Conservation (phyloP, 2,329 filamentous ascomycete species). For the Penicillium rolfsii region DNA sequence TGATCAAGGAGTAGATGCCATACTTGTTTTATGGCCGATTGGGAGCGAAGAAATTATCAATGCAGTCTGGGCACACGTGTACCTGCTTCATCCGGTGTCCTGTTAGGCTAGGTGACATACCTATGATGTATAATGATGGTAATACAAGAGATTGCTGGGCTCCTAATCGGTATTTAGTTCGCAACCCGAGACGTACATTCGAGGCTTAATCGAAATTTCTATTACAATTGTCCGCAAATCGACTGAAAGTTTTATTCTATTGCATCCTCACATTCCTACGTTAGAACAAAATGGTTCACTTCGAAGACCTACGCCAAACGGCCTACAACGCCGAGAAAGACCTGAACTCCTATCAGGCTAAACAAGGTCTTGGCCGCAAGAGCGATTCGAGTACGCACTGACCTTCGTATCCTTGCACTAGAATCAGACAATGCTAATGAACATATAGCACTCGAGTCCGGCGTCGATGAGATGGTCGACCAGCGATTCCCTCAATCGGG, state of each 20-base stretch:
- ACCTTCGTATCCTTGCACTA: neutral
- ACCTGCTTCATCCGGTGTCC: neutral
- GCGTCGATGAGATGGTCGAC: conserved; percentile 45
- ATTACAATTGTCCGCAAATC: neutral
- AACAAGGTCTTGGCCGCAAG: conserved; percentile 43
- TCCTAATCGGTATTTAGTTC: neutral
- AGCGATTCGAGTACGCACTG: conserved; percentile 43
- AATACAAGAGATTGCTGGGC: conserved; percentile 12
- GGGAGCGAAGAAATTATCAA: neutral
- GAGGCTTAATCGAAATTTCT: neutral
- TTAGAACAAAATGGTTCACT: conserved; percentile 15
- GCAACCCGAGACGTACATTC: neutral
- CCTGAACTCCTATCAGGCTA: conserved; percentile 46
- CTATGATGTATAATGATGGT: conserved; percentile 44
- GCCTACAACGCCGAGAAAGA: conserved; percentile 42
- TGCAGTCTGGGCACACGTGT: neutral
- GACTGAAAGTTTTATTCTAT: neutral
- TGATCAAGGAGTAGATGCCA: conserved; percentile 8
- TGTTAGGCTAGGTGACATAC: conserved; percentile 32
- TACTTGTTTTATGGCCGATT: conserved; percentile 13
- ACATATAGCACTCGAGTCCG: conserved; percentile 43
- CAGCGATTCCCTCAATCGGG: conserved; percentile 42
- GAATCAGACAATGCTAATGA: conserved; percentile 7
- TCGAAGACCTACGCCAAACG: conserved; percentile 34
- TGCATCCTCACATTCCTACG: neutral